A percentile compares a stretch with the other conserved stretches of the same genome.
phyloP scores from a whole-genome alignment of 2,329 filamentous ascomycete species.

The Pseudocercospora pini-densiflorae region DNA sequence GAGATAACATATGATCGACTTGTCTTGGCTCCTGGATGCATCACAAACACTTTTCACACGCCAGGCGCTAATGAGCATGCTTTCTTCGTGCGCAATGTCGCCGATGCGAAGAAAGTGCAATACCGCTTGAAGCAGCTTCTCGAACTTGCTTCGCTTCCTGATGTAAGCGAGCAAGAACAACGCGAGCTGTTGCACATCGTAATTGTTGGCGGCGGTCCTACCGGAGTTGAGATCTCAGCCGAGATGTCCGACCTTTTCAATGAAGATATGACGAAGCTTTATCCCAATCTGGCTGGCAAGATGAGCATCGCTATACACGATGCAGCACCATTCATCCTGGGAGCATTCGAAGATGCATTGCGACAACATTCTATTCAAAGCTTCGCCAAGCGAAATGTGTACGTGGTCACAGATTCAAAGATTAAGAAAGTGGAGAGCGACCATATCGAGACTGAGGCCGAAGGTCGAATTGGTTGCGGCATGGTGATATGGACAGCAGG shows the following conservation, averaged over 20 bases:
- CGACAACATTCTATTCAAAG: constrained; percentile 48
- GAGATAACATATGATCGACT: constrained; percentile 48
- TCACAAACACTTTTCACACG: constrained; percentile 30
- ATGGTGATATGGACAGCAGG: constrained; percentile 47
- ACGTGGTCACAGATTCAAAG: constrained; percentile 44
- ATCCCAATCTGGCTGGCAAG: constrained; percentile 47
- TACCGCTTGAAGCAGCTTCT: constrained; percentile 42
- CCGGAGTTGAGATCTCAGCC: constrained; percentile 49
- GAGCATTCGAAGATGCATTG: constrained; percentile 46
- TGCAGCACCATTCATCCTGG: constrained; percentile 32
- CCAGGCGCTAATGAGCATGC: constrained; percentile 29
- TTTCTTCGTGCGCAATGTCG: constrained; percentile 29
- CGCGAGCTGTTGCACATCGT: constrained; percentile 44
- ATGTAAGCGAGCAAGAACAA: constrained; percentile 36
- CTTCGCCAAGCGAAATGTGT: constrained; percentile 44
- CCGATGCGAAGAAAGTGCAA: constrained; percentile 36
- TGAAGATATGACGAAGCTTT: constrained; percentile 45
- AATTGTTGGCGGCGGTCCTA: constrained; percentile 50
- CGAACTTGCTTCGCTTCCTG: constrained; percentile 44
- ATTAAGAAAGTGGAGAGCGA: constrained; percentile 43
- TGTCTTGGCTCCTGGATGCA: constrained; percentile 48
- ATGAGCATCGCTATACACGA: constrained; percentile 50
- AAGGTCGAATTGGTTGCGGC: constrained; percentile 44
- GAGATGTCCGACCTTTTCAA: constrained; percentile 50
- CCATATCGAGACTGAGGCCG: constrained; percentile 42